phyloP scores from a whole-genome alignment of 2,329 filamentous ascomycete species.

The Penicillium crustosum region DNA sequence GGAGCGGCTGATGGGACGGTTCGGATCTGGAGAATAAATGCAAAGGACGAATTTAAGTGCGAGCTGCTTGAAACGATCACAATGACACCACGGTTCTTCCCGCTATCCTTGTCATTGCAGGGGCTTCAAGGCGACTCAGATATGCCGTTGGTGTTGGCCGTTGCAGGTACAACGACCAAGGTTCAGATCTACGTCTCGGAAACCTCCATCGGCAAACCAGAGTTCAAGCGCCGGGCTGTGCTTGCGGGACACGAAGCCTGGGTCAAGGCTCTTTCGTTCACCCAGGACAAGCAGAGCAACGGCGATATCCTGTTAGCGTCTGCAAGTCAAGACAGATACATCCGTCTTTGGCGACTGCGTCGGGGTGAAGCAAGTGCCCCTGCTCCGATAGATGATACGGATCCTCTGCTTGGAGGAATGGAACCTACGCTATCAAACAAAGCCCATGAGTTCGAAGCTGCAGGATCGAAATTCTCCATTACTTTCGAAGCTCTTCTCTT shows the following conservation, averaged over 20 bases:
- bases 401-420: conserved; percentile 38
- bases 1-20: conserved; percentile 64
- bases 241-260: conserved; percentile 91
- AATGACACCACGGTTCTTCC: conserved; percentile 76
- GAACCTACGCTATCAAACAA: conserved; percentile 85
- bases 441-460: conserved; percentile 70
- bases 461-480: conserved; percentile 67
- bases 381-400: conserved; percentile 38
- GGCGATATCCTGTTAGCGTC: conserved; percentile 81
- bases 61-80: conserved; percentile 68
- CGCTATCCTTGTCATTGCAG: conserved; percentile 71
- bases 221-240: conserved; percentile 72
- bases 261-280: conserved; percentile 83
- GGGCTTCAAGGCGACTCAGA: conserved; percentile 55
- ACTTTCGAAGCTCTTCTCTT: conserved; percentile 93
- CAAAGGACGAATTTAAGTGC: conserved; percentile 35
- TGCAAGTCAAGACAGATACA: conserved; percentile 95
- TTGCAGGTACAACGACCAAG: conserved; percentile 79
- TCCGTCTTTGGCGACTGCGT: conserved; percentile 87
- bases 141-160: conserved; percentile 64
- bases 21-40: conserved; percentile 65
- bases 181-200: conserved; percentile 75
- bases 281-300: conserved; percentile 56
- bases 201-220: conserved; percentile 36
- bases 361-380: conserved; percentile 63